Base-by-base conservation (phyloP, 352 stramenopile species). In the Globisporangium splendens region DNA sequence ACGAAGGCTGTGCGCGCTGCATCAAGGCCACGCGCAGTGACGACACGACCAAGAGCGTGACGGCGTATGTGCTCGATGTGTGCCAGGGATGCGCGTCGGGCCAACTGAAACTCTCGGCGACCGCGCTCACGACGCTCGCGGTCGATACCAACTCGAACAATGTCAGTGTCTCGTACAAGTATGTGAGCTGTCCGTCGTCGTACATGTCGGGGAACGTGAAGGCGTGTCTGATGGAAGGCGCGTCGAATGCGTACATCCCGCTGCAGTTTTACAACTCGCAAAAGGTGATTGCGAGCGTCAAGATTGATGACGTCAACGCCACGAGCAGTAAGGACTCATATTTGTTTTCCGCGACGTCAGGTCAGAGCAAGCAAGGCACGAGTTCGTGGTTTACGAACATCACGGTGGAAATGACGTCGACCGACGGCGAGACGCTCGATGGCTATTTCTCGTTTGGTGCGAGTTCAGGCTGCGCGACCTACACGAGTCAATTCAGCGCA, bases 221-320 rank as follows among this genome's bases (percentile, higher is more conserved):
- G 59, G 85, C 83, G 43, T 94, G 85, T 59, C 61, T 92, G 7
- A 93, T 93, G 83, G 85, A 94, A 54, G 85, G 85, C 39, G 79
- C 78, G 22, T 90, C 80, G 20, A 74, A 75, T 38, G 76, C 83
- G 38, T 94, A 94, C 72, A 79, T 93, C 43, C 85, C 85, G 41
- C 65, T 94, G 47, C 83, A 94, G 70, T 86, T 93, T 44, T 89
- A 77, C 66, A 92, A 93, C 71, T 78, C 81, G 52, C 72, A 88
- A 56, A 88, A 89, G 57, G 69, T 88, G 17, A 88, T 94, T 21
- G 62, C 71, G 14, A 69, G 50, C 35, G 85, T 69, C 35, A 83
- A 68, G 38, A 91, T 93, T 50, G 78, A 85, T 52, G 67, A 68
- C 43, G 62, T 84, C 3, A 64, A 65, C 3, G 83, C 75, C 21